Percentiles rank a stretch among this genome's conserved stretches.
Evolutionary conservation across 208 protist species (phyloP).

Genomic region (Trypanosomatidae sp.): DNA sequence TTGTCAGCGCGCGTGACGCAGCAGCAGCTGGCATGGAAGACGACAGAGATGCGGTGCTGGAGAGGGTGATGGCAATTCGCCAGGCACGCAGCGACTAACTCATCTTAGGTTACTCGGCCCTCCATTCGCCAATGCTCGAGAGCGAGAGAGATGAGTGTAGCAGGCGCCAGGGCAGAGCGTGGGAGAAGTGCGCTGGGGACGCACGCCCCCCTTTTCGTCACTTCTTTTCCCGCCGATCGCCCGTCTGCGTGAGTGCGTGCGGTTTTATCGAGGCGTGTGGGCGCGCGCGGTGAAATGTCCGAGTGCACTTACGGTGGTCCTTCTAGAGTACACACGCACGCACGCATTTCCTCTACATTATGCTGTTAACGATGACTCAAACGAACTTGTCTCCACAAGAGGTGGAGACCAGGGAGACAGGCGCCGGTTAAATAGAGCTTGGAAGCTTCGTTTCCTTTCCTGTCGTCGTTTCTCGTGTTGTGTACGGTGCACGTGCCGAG

Average conservation of each 20-base stretch:
- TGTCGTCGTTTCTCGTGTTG: background rate
- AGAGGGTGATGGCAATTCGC: constrained; percentile 19
- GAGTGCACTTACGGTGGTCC: background rate
- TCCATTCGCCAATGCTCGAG: background rate
- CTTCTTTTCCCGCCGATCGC: background rate
- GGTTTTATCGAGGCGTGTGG: background rate
- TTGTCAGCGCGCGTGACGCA: constrained; percentile 3
- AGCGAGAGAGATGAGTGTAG: background rate
- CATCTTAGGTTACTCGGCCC: background rate
- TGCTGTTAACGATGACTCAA: background rate
- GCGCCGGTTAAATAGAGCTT: background rate
- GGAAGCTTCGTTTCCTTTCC: background rate
- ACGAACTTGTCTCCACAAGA: background rate
- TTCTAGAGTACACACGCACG: background rate
- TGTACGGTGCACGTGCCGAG: background rate
- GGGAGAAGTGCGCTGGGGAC: background rate
- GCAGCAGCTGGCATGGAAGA: background rate
- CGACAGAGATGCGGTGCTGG: constrained; percentile 10
- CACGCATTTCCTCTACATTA: background rate
- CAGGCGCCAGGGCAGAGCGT: background rate
- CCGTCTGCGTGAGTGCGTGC: background rate
- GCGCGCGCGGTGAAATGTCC: background rate
- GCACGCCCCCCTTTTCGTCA: background rate
- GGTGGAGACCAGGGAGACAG: background rate
- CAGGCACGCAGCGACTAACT: constrained; percentile 9